Evolutionary conservation across 177 flowering plant species (phyloP).

Genomic region (Vitis hybrid): DNA sequence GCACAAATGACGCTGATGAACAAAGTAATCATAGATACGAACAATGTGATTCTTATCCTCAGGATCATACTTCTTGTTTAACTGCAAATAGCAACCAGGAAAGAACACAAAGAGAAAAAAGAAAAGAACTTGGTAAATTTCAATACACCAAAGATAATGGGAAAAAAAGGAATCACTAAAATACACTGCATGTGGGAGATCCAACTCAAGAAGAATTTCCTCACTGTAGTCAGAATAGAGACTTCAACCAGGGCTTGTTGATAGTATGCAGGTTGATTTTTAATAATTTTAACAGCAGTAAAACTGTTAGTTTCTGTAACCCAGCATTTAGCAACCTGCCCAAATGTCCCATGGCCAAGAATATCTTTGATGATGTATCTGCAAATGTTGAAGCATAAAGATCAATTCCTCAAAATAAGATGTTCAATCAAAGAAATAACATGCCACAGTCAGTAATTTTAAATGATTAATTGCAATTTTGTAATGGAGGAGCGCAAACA

Average conservation of each 20-base stretch:
- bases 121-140: background rate
- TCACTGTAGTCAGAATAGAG: conserved; percentile 76
- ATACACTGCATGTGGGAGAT: background rate
- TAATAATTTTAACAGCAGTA: conserved; percentile 93
- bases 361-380: conserved; percentile 95
- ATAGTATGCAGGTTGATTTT: conserved; percentile 94
- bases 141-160: background rate
- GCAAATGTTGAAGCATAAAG: conserved; percentile 4
- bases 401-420: background rate
- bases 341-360: conserved; percentile 99
- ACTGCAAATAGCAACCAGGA: conserved; percentile 42
- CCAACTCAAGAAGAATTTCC: background rate
- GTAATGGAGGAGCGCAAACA: background rate
- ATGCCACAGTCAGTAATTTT: background rate
- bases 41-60: conserved; percentile 97
- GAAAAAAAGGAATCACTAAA: background rate
- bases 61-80: conserved; percentile 89
- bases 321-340: conserved; percentile 99
- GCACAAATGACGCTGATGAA: conserved; percentile 83
- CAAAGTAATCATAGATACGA: conserved; percentile 91
- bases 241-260: conserved; percentile 99
- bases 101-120: background rate
- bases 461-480: background rate
- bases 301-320: conserved; percentile 69
- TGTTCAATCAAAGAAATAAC: background rate